Percentiles rank a stretch among this genome's conserved stretches.
phyloP scores from a whole-genome alignment of 352 stramenopile species.

The Albugo laibachii region DNA sequence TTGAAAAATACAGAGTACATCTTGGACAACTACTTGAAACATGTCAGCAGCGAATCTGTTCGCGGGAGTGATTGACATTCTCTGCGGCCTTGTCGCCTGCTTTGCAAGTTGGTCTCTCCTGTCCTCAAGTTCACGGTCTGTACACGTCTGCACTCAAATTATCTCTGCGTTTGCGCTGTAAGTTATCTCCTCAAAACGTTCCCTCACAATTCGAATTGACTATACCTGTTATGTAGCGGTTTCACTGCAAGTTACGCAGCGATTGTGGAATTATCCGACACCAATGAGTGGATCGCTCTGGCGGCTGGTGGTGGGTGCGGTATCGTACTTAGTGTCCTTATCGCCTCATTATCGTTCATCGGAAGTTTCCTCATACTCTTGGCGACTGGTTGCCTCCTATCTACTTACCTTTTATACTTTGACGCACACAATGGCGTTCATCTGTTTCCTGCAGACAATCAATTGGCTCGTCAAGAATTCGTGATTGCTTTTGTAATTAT shows the following conservation, averaged over 20 bases:
- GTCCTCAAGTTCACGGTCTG: conserved; percentile 4
- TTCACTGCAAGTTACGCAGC: conserved; percentile 6
- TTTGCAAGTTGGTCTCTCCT: conserved; percentile 8
- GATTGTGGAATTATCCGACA: conserved; percentile 1
- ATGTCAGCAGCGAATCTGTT: conserved; percentile 35
- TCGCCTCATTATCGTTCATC: background rate
- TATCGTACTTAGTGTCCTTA: background rate
- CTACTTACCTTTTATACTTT: conserved; percentile 1
- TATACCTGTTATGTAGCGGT: conserved; percentile 1
- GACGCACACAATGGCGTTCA: background rate
- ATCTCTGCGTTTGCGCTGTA: conserved; percentile 8
- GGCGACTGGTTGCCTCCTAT: conserved; percentile 1
- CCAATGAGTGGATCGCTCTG: conserved; percentile 2
- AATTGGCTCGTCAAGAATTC: conserved; percentile 5
- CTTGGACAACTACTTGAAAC: no score
- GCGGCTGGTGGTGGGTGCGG: conserved; percentile 3
- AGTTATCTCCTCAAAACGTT: background rate
- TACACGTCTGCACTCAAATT: conserved; percentile 4
- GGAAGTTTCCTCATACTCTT: conserved; percentile 1
- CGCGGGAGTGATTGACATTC: conserved; percentile 15
- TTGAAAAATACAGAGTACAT: no score
- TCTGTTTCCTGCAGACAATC: conserved; percentile 1
- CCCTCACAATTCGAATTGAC: background rate
- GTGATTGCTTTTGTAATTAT: conserved; percentile 4
- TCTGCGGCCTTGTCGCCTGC: conserved; percentile 4